phyloP scores from a whole-genome alignment of 148 eudicot species.

The Arctostaphylos glauca region DNA sequence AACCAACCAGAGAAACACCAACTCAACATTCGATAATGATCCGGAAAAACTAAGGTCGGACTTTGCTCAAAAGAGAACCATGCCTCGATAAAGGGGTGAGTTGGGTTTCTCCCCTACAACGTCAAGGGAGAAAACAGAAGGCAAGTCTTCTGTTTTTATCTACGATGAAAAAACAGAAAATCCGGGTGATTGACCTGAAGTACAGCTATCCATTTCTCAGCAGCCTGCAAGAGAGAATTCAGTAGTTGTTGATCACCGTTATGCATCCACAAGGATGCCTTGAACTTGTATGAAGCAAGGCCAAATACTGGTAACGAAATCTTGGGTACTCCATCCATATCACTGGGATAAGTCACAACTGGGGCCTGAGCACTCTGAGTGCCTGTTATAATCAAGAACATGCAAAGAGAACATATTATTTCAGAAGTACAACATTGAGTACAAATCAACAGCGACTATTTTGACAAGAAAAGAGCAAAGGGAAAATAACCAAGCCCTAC shows the following conservation, averaged over 20 bases:
- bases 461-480: neutral
- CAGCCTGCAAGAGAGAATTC: constrained; percentile 52
- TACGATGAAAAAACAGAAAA: constrained; percentile 64
- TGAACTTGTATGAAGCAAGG: constrained; percentile 73
- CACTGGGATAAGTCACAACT: constrained; percentile 37
- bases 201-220: constrained; percentile 51
- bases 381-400: constrained; percentile 28
- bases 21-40: constrained; percentile 14
- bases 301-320: constrained; percentile 74
- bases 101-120: neutral
- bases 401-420: neutral
- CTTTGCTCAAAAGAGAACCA: constrained; percentile 13
- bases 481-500: neutral
- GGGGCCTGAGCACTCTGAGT: constrained; percentile 42
- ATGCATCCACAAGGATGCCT: constrained; percentile 61
- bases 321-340: constrained; percentile 53
- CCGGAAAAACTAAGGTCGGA: constrained; percentile 12
- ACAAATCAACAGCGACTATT: neutral
- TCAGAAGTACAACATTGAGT: no score
- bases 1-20: constrained; percentile 15
- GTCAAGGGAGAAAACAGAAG: neutral
- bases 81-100: constrained; percentile 3
- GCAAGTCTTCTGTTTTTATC: constrained; percentile 26
- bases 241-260: constrained; percentile 38
- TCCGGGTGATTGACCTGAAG: constrained; percentile 84